Evolutionary conservation across 805 yeast species (phyloP), one percentile per base, ranked within the genome.

Genomic region (Tetrapisispora iriomotensis): DNA sequence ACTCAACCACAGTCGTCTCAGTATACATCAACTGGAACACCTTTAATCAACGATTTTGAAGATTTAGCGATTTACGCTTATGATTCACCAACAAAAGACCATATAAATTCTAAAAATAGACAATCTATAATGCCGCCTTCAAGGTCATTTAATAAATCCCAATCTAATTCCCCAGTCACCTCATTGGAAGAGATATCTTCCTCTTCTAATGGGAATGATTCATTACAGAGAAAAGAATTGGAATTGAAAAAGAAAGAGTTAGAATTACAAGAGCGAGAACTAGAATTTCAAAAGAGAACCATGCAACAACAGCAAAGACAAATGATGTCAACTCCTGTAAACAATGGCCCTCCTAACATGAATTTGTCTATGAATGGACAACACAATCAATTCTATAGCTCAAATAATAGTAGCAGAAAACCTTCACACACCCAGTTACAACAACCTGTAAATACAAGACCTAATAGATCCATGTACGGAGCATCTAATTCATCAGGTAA

Each of bases 221-320:
- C 48, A 3, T 33, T 59, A 34, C 53, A 55, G 36, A 57, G 54
- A 35, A 53, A 57, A 27, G 62, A 59, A 34, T 36, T 61, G 28
- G 63, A 59, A 33, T 40, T 61, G 20, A 56, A 58, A 28, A 51
- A 48, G 28, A 58, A 53, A 39, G 65, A 61, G 41, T 38, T 61
- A 34, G 58, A 58, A 21, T 43, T 61, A 44, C 60, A 60, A 49
- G 64, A 61, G 42, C 50, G 58, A 8, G 64, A 61, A 44, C 34
- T 56, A 22, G 59, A 56, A 22, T 46, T 55, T 7, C 57, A 56
- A 47, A 58, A 49, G 43, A 48, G 51, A 22, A 49, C 60, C 5
- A 49, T 53, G 12, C 53, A 53, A 39, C 49, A 49, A 31, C 50
- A 45, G 15, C 31, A 40, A 29, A 29, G 50, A 20, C n/a, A 29